Evolutionary conservation across 345 rosid species (phyloP), one percentile per base, ranked within the genome.

Genomic region (Gossypium ekmanianum): DNA sequence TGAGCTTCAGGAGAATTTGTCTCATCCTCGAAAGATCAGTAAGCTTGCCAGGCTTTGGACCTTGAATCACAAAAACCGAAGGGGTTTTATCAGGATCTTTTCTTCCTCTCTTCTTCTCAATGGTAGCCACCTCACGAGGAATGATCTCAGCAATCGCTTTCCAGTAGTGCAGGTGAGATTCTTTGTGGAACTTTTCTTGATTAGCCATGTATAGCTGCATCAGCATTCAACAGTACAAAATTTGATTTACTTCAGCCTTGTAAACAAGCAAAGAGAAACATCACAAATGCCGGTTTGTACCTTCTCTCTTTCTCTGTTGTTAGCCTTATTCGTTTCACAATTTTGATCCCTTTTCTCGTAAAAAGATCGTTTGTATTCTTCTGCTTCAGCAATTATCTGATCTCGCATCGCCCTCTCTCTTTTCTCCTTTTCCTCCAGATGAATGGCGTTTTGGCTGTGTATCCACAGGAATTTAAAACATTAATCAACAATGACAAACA

Each of bases 1-100:
- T 92, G 61, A 95, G 90, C 87, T 88, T 93, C 80, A 81, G 43
- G 79, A 89, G 85, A 43, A 93, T 80, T 76, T 96, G 98, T 78
- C 97, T 87, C 97, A 92, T 90, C 76, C 99, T 90, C 26, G 90
- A 72, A 17, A 92, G 88, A 77, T 96, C 98, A 8, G 97, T 85
- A 2, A 92, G 98, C 77, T 93, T 95, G 73, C 97, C 98, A 12
- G 99, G 98, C 76, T 93, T 93, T 43, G 98, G 98, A 63, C 98
- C 98, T 62, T 93, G 98, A 78, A 93, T 82, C 62, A 95, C 85
- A 16, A 24, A 24, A 55, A 89, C 72, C 1, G 89, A 86, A 58
- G 97, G 89, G 74, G 88, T 90, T 88, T 85, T 88, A 62, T 92
- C 97, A 0, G 92, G 82, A 63, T 93, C 98, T 77, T 81, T 92